Evolutionary conservation across 306 rosid species (phyloP), one percentile per base, ranked within the genome.

Genomic region (Castanospermum australe): DNA sequence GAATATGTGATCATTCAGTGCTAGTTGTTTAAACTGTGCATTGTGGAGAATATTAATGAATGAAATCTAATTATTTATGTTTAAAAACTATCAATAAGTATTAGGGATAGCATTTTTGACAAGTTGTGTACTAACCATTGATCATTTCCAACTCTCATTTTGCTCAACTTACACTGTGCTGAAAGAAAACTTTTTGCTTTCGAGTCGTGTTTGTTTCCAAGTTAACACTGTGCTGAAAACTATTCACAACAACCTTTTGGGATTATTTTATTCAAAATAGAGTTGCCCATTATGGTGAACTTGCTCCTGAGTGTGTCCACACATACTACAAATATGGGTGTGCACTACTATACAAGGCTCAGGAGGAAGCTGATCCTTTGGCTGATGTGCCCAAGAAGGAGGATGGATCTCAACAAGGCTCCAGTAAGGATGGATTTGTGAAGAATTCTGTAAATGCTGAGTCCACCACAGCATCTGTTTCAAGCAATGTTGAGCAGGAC

Each of bases 341-440:
- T 78, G 97, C 98, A 2, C 86, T 95, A 52, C 81, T 95, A 15
- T 91, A 87, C 87, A 93, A 95, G 82, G 98, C 97, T 63, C 99
- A 95, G 79, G 99, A 91, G 85, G 99, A 95, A 79, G 88, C 99
- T 66, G 97, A 93, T 84, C 99, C 99, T 35, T 82, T 95, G 76
- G 99, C 80, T 63, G 73, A 52, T 85, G 92, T 95, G 20, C 99
- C 99, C 11, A 95, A 95, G 88, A 91, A 88, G 81, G 91, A 86
- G 82, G 83, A 79, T 42, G 88, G 79, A 65, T 86, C 94, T 63
- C 92, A 87, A 21, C 88, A 87, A 45, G 87, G 81, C 70, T 87
- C 94, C 42, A 79, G 65, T 30, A 90, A 86, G 56, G 89, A 77
- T 79, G 91, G 83, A 65, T 76, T 93, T 71, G 92, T 39, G 25